Evolutionary conservation across 352 stramenopile genomes (phyloP).

Genomic region (Globisporangium echinulatum): DNA sequence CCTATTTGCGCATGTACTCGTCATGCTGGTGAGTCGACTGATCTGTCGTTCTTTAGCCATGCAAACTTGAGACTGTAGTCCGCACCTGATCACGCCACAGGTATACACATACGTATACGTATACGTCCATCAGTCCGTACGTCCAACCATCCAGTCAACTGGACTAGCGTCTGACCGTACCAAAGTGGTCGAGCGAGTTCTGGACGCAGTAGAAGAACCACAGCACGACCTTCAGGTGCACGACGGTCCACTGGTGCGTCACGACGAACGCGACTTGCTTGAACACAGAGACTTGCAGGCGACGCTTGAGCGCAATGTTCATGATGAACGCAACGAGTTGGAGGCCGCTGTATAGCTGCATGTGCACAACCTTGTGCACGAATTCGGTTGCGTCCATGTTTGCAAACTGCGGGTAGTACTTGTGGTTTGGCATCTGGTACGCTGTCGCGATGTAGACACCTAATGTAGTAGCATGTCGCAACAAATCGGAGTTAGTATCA

Average conservation of each 20-base stretch:
- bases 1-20: too few relatives aligned
- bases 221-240: conserved; percentile 17
- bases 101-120: too few relatives aligned
- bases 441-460: conserved; percentile 4
- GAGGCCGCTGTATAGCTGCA: conserved; percentile 17
- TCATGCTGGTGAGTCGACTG: too few relatives aligned
- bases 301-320: conserved; percentile 9
- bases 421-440: conserved; percentile 4
- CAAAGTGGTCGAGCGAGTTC: conserved; percentile 11
- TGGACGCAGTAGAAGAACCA: conserved; percentile 14
- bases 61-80: conserved; percentile 12
- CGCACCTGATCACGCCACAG: neutral
- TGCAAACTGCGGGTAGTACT: conserved; percentile 7
- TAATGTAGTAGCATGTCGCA: neutral
- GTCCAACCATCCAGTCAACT: neutral
- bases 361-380: conserved; percentile 6
- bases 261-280: conserved; percentile 18
- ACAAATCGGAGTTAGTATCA: too few relatives aligned
- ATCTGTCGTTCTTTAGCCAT: neutral
- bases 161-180: conserved; percentile 3
- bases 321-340: conserved; percentile 17
- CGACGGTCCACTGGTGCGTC: conserved; percentile 18
- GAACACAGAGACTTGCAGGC: conserved; percentile 15
- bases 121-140: neutral
- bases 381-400: neutral